Percentiles rank a stretch among this genome's conserved stretches.
phyloP scores from a whole-genome alignment of 2,329 filamentous ascomycete genomes.

The Parafenestella ontariensis region DNA sequence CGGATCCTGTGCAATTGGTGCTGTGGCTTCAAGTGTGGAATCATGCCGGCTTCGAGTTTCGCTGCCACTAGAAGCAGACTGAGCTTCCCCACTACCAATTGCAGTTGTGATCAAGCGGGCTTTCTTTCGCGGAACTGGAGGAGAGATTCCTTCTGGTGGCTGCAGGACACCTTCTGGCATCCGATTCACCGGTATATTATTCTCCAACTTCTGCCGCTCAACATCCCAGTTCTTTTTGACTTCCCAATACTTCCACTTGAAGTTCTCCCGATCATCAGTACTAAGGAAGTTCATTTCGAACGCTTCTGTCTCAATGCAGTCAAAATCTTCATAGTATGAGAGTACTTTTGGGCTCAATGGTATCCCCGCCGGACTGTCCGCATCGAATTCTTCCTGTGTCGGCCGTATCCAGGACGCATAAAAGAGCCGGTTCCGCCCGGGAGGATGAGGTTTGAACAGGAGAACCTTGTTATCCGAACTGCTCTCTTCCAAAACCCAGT shows the following conservation, averaged over 20 bases:
- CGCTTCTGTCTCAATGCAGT: conserved; percentile 1
- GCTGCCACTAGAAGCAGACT: background rate
- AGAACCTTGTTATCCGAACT: background rate
- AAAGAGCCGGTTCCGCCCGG: conserved; percentile 1
- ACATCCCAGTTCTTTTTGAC: too few species aligned
- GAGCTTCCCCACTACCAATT: background rate
- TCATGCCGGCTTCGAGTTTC: background rate
- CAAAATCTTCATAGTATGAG: conserved; percentile 2
- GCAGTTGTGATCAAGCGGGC: background rate
- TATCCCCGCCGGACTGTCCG: background rate
- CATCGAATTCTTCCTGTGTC: conserved; percentile 2
- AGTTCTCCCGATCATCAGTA: too few species aligned
- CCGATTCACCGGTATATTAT: conserved; percentile 1
- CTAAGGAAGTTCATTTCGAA: too few species aligned
- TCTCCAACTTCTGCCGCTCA: conserved; percentile 1
- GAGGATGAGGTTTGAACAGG: conserved; percentile 3
- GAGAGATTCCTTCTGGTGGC: background rate
- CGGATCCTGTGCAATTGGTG: background rate
- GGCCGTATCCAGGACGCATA: conserved; percentile 9
- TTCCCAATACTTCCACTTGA: too few species aligned
- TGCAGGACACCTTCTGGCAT: background rate
- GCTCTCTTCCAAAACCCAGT: conserved; percentile 5
- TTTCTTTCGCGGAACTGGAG: background rate
- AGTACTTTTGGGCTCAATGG: conserved; percentile 5
- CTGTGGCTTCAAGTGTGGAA: background rate